These are phyloP conservation scores for Phytophthora palmivora DNA, from an alignment of 352 stramenopile species.

Conservation along the genomic window DNA sequence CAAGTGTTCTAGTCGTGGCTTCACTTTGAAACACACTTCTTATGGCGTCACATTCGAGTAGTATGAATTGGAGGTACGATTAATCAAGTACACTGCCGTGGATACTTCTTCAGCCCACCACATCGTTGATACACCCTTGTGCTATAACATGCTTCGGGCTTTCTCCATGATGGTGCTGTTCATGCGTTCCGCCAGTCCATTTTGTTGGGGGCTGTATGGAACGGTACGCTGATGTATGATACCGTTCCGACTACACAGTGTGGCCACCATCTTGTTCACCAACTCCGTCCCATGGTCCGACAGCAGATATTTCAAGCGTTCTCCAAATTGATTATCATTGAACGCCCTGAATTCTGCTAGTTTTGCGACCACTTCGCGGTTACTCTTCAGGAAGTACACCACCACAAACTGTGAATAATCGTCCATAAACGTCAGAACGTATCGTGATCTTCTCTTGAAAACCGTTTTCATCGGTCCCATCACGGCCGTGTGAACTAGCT, in stretches of 20 bases:
- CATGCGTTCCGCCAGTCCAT: no score
- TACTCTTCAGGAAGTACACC: conserved; percentile 30
- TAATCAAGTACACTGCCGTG: no score
- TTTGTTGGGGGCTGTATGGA: no score
- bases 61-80: no score
- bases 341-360: no score
- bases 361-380: conserved; percentile 25
- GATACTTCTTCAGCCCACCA: conserved; percentile 5
- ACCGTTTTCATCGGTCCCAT: conserved; percentile 37
- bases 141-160: no score
- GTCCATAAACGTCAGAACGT: conserved; percentile 10
- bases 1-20: neutral
- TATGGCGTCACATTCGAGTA: neutral
- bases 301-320: conserved; percentile 17
- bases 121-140: neutral
- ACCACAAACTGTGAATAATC: conserved; percentile 26
- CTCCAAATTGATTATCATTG: conserved; percentile 30
- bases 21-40: neutral
- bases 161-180: no score
- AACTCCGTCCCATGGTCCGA: conserved; percentile 45
- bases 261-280: conserved; percentile 14
- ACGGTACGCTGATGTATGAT: neutral
- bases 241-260: no score
- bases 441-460: conserved; percentile 7
- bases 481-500: conserved; percentile 28